Evolutionary conservation across 106 monocot genomes (phyloP).

Genomic region (Vanilla planifolia): DNA sequence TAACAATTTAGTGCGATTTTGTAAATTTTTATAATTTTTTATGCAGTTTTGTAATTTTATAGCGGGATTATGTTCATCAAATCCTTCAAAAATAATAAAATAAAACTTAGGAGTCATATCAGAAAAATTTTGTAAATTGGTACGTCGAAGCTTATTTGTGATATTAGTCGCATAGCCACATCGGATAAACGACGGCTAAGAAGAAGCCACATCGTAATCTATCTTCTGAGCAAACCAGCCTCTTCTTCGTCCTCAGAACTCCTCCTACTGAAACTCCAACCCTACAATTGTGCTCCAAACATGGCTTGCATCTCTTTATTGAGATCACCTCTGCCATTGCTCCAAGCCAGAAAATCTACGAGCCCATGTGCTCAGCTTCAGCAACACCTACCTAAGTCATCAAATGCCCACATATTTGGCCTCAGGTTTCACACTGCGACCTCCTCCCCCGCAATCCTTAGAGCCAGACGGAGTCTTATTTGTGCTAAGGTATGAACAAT

Average conservation of each 20-base stretch:
- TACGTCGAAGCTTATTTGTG: too few relatives aligned
- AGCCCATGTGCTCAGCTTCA: conserved; percentile 10
- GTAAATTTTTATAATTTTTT: too few relatives aligned
- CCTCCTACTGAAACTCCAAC: too few relatives aligned
- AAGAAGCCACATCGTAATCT: neutral
- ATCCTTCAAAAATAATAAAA: too few relatives aligned
- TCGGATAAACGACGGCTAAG: neutral
- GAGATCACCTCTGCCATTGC: conserved; percentile 26
- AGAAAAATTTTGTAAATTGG: too few relatives aligned
- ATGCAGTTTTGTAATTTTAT: too few relatives aligned
- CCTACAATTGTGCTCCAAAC: too few relatives aligned
- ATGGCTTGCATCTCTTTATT: conserved; percentile 57
- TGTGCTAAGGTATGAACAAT: conserved; percentile 39
- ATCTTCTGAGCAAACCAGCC: neutral
- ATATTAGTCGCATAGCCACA: neutral
- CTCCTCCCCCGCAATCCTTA: conserved; percentile 1
- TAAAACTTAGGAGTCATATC: too few relatives aligned
- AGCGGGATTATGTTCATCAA: too few relatives aligned
- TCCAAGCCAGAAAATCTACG: conserved; percentile 23
- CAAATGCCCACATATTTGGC: conserved; percentile 39
- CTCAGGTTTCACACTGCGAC: conserved; percentile 19
- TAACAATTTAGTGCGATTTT: too few relatives aligned
- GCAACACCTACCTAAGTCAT: conserved; percentile 23
- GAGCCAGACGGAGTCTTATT: conserved; percentile 16
- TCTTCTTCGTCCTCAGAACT: neutral